Evolutionary conservation across 495 filamentous ascomycete genomes (phyloP).

Genomic region (Hypoxylon trugodes): DNA sequence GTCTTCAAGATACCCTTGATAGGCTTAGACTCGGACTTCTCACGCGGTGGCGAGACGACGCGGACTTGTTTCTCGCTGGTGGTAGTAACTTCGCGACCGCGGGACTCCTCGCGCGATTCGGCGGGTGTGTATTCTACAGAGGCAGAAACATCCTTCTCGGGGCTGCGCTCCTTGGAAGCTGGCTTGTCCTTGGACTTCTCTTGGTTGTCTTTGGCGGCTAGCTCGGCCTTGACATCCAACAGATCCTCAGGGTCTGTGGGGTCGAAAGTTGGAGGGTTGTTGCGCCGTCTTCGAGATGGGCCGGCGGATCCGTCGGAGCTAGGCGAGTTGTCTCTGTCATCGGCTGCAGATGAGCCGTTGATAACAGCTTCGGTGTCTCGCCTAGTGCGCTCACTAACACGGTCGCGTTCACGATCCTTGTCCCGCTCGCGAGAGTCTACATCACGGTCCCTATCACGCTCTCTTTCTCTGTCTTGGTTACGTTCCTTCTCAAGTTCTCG

Average conservation of each 20-base stretch:
- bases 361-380: slow-evolving; percentile 41
- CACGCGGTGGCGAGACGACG: slow-evolving; percentile 63
- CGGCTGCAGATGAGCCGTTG: slow-evolving; percentile 35
- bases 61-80: slow-evolving; percentile 57
- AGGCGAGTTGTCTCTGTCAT: slow-evolving; percentile 33
- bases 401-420: slow-evolving; percentile 22
- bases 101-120: slow-evolving; percentile 48
- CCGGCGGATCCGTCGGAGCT: slow-evolving; percentile 27
- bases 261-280: slow-evolving; percentile 54
- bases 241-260: slow-evolving; percentile 59
- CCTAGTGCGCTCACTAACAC: slow-evolving; percentile 33
- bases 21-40: slow-evolving; percentile 52
- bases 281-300: slow-evolving; percentile 44
- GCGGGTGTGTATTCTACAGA: slow-evolving; percentile 35
- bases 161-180: slow-evolving; percentile 34
- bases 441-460: slow-evolving; percentile 18
- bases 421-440: slow-evolving; percentile 24
- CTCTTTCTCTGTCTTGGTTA: slow-evolving; percentile 20
- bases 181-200: slow-evolving; percentile 38
- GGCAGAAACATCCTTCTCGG: slow-evolving; percentile 35
- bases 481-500: slow-evolving; percentile 25
- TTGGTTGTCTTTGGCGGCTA: slow-evolving; percentile 50
- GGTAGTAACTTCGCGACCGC: slow-evolving; percentile 48
- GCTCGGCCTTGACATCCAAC: slow-evolving; percentile 57
- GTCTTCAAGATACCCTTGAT: slow-evolving; percentile 79